Percentiles rank a stretch among this genome's conserved stretches.
phyloP scores from a whole-genome alignment of 2,329 filamentous ascomycete genomes.

The Curvularia eragrostidis region DNA sequence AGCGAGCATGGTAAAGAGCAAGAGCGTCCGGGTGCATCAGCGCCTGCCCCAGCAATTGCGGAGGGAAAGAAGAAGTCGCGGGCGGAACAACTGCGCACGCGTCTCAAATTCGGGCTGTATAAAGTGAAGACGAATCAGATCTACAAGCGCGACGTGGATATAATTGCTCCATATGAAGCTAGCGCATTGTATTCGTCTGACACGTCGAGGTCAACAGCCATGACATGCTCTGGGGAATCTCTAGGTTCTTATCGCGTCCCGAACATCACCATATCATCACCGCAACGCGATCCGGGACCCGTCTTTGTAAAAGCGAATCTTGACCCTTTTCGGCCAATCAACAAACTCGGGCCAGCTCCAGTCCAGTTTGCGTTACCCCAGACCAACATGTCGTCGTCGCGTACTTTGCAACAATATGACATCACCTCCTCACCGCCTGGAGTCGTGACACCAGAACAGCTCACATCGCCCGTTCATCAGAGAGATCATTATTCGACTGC shows the following conservation, averaged over 20 bases:
- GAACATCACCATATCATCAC: conserved; percentile 42
- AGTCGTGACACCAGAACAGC: conserved; percentile 27
- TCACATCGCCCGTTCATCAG: conserved; percentile 28
- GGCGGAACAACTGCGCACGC: conserved; percentile 70
- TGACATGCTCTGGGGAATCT: conserved; percentile 26
- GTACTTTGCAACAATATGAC: conserved; percentile 41
- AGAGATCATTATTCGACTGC: conserved; percentile 22
- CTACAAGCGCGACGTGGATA: conserved; percentile 66
- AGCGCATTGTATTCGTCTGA: conserved; percentile 27
- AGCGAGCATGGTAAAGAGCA: conserved; percentile 26
- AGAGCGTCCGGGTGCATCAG: conserved; percentile 10
- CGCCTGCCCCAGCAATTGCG: conserved; percentile 16
- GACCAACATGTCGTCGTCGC: conserved; percentile 44
- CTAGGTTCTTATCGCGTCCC: conserved; percentile 26
- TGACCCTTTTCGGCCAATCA: conserved; percentile 40
- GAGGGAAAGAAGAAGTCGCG: conserved; percentile 54
- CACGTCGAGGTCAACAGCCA: conserved; percentile 28
- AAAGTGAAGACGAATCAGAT: conserved; percentile 77
- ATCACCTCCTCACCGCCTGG: conserved; percentile 41
- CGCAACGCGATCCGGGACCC: conserved; percentile 28
- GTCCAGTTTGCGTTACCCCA: conserved; percentile 43
- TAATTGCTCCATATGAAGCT: conserved; percentile 51
- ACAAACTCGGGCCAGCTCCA: conserved; percentile 48
- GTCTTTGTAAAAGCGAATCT: conserved; percentile 41
- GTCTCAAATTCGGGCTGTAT: conserved; percentile 75